These are phyloP conservation scores for Lathyrus aphaca DNA, from an alignment of 306 rosid species.

Conservation along the genomic window DNA sequence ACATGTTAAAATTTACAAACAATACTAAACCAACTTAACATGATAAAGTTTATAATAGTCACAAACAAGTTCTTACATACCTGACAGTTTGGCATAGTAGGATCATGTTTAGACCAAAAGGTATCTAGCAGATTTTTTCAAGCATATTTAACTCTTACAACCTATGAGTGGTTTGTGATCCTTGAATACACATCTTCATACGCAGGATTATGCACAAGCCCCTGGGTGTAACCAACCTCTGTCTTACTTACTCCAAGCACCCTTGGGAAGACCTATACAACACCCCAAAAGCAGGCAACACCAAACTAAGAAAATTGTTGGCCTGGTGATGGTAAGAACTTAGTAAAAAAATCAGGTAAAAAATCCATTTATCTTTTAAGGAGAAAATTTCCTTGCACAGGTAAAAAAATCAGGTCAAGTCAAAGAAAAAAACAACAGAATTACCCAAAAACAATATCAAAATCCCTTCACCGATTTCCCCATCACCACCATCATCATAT, in stretches of 20 bases:
- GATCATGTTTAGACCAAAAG: conserved; percentile 88
- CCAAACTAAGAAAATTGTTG: conserved; percentile 90
- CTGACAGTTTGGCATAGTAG: conserved; percentile 89
- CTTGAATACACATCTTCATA: conserved; percentile 90
- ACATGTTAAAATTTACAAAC: no score
- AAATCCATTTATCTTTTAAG: no score
- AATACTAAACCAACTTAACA: no score
- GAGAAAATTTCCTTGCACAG: no score
- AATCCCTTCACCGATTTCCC: no score
- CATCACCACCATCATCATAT: no score
- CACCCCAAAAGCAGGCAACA: conserved; percentile 98
- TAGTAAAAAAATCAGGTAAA: no score
- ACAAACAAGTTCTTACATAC: conserved; percentile 32
- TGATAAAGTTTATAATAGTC: conserved; percentile 1
- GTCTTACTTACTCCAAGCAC: conserved; percentile 80
- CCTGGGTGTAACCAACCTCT: conserved; percentile 88
- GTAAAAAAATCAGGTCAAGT: no score
- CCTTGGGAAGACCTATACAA: conserved; percentile 86
- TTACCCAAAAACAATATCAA: no score
- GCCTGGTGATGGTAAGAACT: conserved; percentile 76
- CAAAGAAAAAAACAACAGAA: no score
- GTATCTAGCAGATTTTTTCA: conserved; percentile 73
- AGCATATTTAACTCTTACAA: conserved; percentile 80
- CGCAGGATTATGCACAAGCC: conserved; percentile 70
- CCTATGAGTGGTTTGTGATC: conserved; percentile 68